phyloP scores from a whole-genome alignment of 129 eudicot species.

The Logfia minima region DNA sequence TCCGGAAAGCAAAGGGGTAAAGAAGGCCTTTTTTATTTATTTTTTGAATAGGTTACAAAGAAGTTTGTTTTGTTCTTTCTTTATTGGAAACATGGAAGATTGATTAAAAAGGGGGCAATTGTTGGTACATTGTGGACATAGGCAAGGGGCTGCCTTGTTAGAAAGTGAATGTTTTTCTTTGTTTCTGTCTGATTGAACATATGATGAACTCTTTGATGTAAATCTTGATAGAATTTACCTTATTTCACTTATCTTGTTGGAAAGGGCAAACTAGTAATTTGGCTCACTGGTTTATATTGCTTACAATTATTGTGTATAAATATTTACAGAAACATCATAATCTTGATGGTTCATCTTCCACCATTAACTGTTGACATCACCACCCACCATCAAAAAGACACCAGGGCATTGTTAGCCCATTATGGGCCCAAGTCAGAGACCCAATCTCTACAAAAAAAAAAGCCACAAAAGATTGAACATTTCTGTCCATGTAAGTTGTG shows the following conservation, averaged over 20 bases:
- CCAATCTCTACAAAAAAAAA: background rate
- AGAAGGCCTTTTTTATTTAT: slow-evolving; percentile 13
- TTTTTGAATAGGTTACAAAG: slow-evolving; percentile 27
- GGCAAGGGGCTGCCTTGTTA: background rate
- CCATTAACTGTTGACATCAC: slow-evolving; percentile 2
- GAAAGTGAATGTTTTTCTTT: slow-evolving; percentile 17
- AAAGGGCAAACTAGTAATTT: slow-evolving; percentile 1
- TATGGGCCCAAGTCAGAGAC: slow-evolving; percentile 2
- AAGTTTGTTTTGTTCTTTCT: slow-evolving; percentile 35
- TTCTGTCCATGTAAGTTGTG: background rate
- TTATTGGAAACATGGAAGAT: slow-evolving; percentile 40
- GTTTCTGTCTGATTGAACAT: slow-evolving; percentile 21
- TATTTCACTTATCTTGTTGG: background rate
- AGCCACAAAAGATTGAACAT: background rate
- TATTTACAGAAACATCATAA: background rate
- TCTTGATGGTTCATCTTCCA: slow-evolving; percentile 1
- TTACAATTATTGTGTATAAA: background rate
- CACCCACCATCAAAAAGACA: background rate
- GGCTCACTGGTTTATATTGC: background rate
- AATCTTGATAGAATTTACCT: slow-evolving; percentile 28
- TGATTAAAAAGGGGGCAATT: slow-evolving; percentile 18
- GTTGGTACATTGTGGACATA: slow-evolving; percentile 27
- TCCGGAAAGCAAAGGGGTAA: slow-evolving; percentile 33
- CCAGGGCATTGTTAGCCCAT: background rate
- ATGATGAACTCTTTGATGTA: slow-evolving; percentile 38